Evolutionary conservation across 108 stramenopile genomes (phyloP).

Genomic region (Bacterosira constricta): DNA sequence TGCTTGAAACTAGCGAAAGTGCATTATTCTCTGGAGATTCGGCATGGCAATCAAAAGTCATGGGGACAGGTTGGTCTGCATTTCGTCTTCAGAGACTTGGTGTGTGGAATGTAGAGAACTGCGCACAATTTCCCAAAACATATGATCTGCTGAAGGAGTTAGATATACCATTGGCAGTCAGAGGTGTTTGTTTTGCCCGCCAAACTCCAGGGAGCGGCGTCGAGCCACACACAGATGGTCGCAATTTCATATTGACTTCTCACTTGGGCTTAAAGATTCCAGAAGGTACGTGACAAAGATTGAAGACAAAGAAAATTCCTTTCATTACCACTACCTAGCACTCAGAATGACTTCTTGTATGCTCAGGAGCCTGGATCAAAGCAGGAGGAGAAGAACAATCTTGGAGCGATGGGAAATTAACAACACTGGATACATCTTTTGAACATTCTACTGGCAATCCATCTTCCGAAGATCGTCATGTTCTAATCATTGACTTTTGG

Average conservation of each 20-base stretch:
- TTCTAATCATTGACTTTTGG: constrained; percentile 95
- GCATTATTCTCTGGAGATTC: constrained; percentile 72
- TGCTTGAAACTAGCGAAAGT: constrained; percentile 25
- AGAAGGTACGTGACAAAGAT: constrained; percentile 40
- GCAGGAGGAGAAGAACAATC: constrained; percentile 68
- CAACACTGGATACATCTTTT: constrained; percentile 91
- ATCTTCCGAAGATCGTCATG: constrained; percentile 82
- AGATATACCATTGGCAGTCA: constrained; percentile 89
- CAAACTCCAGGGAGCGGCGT: constrained; percentile 88
- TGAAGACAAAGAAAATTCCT: too few species aligned
- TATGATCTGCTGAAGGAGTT: constrained; percentile 74
- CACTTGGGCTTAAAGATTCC: constrained; percentile 88
- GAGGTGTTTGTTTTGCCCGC: constrained; percentile 94
- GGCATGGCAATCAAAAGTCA: constrained; percentile 85
- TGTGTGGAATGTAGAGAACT: constrained; percentile 89
- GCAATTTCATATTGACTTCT: constrained; percentile 92
- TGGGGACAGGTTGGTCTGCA: constrained; percentile 93
- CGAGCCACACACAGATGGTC: constrained; percentile 85
- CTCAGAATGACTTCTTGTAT: too few species aligned
- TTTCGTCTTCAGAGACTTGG: constrained; percentile 90
- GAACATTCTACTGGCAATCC: constrained; percentile 89
- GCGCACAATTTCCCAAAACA: constrained; percentile 84
- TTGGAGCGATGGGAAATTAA: constrained; percentile 81
- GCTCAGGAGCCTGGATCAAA: constrained; percentile 73
- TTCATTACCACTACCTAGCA: too few species aligned